phyloP scores from a whole-genome alignment of 2,329 filamentous ascomycete species.

The Colletotrichum cuscutae region DNA sequence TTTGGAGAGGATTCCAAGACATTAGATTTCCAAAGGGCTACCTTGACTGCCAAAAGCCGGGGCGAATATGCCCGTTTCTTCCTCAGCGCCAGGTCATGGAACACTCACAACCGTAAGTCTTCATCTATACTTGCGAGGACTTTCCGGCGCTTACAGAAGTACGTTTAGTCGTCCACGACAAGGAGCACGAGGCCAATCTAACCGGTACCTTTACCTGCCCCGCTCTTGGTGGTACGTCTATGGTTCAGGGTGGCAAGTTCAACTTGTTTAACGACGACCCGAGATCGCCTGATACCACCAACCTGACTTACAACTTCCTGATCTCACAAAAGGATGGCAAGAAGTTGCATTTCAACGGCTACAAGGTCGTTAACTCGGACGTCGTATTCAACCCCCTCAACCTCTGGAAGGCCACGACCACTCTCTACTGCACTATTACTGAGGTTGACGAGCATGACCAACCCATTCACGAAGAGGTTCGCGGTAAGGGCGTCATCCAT shows the following conservation, averaged over 20 bases:
- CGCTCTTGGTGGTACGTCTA: constrained; percentile 65
- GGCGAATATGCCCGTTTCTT: constrained; percentile 68
- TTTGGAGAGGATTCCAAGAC: constrained; percentile 53
- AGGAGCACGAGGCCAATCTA: constrained; percentile 61
- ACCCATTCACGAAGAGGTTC: constrained; percentile 49
- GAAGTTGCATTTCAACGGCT: constrained; percentile 67
- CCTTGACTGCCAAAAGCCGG: constrained; percentile 59
- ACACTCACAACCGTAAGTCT: constrained; percentile 49
- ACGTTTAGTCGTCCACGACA: constrained; percentile 53
- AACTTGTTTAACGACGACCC: constrained; percentile 67
- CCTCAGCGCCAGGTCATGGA: constrained; percentile 65
- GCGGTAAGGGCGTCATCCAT: constrained; percentile 69
- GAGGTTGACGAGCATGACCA: constrained; percentile 42
- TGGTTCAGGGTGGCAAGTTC: constrained; percentile 68
- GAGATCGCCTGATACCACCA: constrained; percentile 65
- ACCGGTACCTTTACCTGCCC: constrained; percentile 70
- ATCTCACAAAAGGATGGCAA: constrained; percentile 62
- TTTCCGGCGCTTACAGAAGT: constrained; percentile 33
- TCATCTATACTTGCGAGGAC: neutral
- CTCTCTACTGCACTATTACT: constrained; percentile 70
- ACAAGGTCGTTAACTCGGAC: constrained; percentile 70
- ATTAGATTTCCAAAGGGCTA: constrained; percentile 63
- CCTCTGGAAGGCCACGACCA: constrained; percentile 72
- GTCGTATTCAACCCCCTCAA: constrained; percentile 64
- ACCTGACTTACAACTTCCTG: constrained; percentile 72